phyloP scores from a whole-genome alignment of 108 stramenopile genomes.

The Nitzschia sp. region DNA sequence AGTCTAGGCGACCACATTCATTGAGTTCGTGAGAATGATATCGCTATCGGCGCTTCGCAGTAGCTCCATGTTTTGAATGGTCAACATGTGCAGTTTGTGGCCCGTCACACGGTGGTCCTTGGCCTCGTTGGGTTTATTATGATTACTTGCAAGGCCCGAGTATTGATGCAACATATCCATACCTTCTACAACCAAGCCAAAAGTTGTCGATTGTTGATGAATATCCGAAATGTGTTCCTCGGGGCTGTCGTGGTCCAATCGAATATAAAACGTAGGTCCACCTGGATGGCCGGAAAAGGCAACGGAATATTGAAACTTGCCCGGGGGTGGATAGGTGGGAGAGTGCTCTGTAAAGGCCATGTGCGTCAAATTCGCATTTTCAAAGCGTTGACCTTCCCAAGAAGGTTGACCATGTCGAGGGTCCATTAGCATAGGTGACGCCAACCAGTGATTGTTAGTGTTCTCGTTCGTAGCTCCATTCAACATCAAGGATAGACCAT shows the following conservation, averaged over 20 bases:
- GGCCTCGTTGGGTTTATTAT: neutral
- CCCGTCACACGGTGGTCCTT: neutral
- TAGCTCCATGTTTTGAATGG: conserved; percentile 20
- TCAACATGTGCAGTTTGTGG: neutral
- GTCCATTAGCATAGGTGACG: conserved; percentile 18
- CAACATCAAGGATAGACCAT: conserved; percentile 35
- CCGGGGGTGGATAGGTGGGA: conserved; percentile 37
- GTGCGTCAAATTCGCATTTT: conserved; percentile 34
- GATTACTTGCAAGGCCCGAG: too few relatives aligned
- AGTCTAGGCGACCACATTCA: too few relatives aligned
- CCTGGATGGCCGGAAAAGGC: conserved; percentile 78
- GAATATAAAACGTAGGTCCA: conserved; percentile 85
- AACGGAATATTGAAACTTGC: conserved; percentile 59
- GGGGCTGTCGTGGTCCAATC: conserved; percentile 33
- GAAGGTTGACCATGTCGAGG: conserved; percentile 8
- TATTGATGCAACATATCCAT: conserved; percentile 19
- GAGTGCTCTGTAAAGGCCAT: conserved; percentile 73
- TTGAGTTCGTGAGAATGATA: neutral
- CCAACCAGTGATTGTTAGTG: conserved; percentile 5
- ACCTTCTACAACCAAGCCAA: conserved; percentile 35
- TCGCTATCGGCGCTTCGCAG: neutral
- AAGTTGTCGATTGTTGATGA: conserved; percentile 27
- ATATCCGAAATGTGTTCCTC: conserved; percentile 1
- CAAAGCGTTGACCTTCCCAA: conserved; percentile 37
- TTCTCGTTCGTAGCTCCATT: conserved; percentile 17